A percentile compares a stretch with the other conserved stretches of the same genome.
phyloP scores from a whole-genome alignment of 495 filamentous ascomycete genomes.

The Hypoxylon cercidicola region DNA sequence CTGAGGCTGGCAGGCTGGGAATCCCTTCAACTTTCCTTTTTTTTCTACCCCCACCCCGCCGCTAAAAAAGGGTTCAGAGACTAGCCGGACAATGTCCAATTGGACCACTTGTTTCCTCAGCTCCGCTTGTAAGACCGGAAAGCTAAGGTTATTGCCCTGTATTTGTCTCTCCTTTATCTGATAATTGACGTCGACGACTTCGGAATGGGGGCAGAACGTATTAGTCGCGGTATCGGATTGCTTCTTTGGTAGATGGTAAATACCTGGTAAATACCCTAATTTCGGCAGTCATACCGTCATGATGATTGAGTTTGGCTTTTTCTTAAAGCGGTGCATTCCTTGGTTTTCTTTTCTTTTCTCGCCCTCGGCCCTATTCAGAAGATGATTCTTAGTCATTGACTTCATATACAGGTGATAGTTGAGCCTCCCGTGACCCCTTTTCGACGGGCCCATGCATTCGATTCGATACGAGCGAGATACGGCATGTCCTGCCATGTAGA shows the following conservation, averaged over 20 bases:
- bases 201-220: constrained; percentile 21
- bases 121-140: constrained; percentile 30
- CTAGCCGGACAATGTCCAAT: not conserved
- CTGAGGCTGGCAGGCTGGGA: not conserved
- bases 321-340: constrained; percentile 1
- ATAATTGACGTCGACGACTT: constrained; percentile 37
- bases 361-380: not conserved
- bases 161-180: constrained; percentile 36
- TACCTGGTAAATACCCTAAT: not conserved
- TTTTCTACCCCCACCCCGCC: constrained; percentile 1
- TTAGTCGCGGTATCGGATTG: constrained; percentile 29
- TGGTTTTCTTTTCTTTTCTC: too few species aligned
- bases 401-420: constrained; percentile 3
- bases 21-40: not conserved
- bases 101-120: not conserved
- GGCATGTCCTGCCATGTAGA: constrained; percentile 18
- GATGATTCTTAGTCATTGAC: constrained; percentile 7
- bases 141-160: not conserved
- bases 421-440: constrained; percentile 13
- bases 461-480: constrained; percentile 22
- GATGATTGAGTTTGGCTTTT: constrained; percentile 10
- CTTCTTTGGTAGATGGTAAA: constrained; percentile 30
- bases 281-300: constrained; percentile 6
- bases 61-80: constrained; percentile 3
- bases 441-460: constrained; percentile 18